Conservation (phyloP, 371 early-diverging fungal species). For the Sporodiniella umbellata region DNA sequence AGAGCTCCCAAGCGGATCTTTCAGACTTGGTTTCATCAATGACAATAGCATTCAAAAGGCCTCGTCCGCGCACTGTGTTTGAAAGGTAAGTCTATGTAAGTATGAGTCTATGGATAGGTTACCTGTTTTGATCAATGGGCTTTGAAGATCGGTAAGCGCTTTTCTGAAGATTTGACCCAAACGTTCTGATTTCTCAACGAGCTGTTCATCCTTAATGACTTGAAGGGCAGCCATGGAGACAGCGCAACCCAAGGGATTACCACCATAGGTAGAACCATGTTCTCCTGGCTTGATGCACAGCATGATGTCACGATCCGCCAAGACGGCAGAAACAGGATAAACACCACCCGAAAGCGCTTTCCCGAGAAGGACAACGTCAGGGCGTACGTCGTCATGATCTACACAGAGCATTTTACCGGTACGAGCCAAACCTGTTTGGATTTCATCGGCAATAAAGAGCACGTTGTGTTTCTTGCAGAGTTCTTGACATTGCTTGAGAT, state of each 20-base stretch:
- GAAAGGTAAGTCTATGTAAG: slow-evolving; percentile 10
- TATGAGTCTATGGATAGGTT: slow-evolving; percentile 7
- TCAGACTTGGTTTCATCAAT: slow-evolving; percentile 82
- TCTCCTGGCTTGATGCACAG: slow-evolving; percentile 92
- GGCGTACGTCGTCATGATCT: slow-evolving; percentile 87
- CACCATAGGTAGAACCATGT: slow-evolving; percentile 98
- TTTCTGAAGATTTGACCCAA: slow-evolving; percentile 85
- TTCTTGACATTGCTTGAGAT: slow-evolving; percentile 77
- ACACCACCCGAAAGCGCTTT: slow-evolving; percentile 95
- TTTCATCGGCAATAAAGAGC: slow-evolving; percentile 96
- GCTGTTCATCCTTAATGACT: slow-evolving; percentile 91
- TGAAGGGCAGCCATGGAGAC: slow-evolving; percentile 93
- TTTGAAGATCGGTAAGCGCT: slow-evolving; percentile 67
- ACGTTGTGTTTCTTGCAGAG: slow-evolving; percentile 97
- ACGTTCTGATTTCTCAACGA: slow-evolving; percentile 72
- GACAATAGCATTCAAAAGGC: slow-evolving; percentile 94
- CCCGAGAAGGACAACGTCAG: slow-evolving; percentile 93
- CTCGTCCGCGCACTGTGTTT: slow-evolving; percentile 93
- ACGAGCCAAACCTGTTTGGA: slow-evolving; percentile 96
- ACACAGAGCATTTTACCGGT: slow-evolving; percentile 93
- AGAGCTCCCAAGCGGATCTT: slow-evolving; percentile 96
- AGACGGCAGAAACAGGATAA: slow-evolving; percentile 94
- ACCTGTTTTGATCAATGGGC: slow-evolving; percentile 70
- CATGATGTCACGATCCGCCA: slow-evolving; percentile 89
- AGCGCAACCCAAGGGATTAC: slow-evolving; percentile 94